phyloP scores from a whole-genome alignment of 2,329 filamentous ascomycete genomes.

The Diaporthe longicolla region DNA sequence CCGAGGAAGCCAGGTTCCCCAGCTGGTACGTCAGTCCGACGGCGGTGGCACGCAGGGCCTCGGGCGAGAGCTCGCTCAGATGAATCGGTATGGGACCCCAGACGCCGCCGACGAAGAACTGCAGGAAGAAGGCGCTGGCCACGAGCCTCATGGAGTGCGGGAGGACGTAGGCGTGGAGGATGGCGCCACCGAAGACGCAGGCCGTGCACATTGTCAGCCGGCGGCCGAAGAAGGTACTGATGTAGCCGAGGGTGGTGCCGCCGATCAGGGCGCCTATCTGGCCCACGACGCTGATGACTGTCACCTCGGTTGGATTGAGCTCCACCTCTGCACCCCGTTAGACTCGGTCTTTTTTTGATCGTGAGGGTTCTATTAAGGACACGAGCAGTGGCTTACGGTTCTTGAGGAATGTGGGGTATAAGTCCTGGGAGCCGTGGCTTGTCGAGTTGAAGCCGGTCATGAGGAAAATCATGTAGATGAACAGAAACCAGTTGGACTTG shows the following conservation, averaged over 20 bases:
- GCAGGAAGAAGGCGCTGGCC: slow-evolving; percentile 86
- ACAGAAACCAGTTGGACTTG: slow-evolving; percentile 82
- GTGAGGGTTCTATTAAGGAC: accelerated
- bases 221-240: slow-evolving; percentile 77
- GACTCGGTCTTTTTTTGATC: too few species aligned
- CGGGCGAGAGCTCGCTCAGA: slow-evolving; percentile 81
- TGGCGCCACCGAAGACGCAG: slow-evolving; percentile 76
- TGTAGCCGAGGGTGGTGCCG: slow-evolving; percentile 75
- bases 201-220: slow-evolving; percentile 77
- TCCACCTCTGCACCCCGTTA: slow-evolving; percentile 60
- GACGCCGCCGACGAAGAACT: slow-evolving; percentile 82
- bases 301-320: slow-evolving; percentile 69
- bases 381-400: background rate
- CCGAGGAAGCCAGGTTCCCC: slow-evolving; percentile 80
- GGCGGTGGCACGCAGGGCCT: slow-evolving; percentile 79
- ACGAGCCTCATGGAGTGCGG: slow-evolving; percentile 73
- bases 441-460: slow-evolving; percentile 96
- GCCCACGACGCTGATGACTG: slow-evolving; percentile 79
- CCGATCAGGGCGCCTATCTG: slow-evolving; percentile 79
- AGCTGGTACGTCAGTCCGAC: slow-evolving; percentile 82
- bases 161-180: slow-evolving; percentile 88
- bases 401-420: slow-evolving; percentile 17
- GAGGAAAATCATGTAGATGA: slow-evolving; percentile 86
- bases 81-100: slow-evolving; percentile 84
- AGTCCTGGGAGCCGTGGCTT: slow-evolving; percentile 80